phyloP scores from a whole-genome alignment of 2,329 filamentous ascomycete genomes.

The Aspergillus eucalypticola region DNA sequence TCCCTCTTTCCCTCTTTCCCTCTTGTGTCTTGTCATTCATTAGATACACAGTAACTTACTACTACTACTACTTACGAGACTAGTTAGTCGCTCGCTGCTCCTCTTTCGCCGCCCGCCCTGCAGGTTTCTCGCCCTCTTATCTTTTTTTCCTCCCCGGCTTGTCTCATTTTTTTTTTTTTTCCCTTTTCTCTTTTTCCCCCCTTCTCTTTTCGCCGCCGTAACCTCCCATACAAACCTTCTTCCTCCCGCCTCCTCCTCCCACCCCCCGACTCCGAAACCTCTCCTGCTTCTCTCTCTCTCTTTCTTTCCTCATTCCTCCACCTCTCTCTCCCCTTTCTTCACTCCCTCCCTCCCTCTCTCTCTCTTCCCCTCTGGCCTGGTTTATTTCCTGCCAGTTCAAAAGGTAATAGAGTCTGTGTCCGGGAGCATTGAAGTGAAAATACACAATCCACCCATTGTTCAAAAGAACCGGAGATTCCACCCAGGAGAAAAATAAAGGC shows the following conservation, averaged over 20 bases:
- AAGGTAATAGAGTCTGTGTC: not conserved
- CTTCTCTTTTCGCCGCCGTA: constrained; percentile 7
- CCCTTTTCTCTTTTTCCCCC: constrained; percentile 23
- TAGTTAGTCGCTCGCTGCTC: too few species aligned
- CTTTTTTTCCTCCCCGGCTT: constrained; percentile 8
- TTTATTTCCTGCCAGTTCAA: constrained; percentile 17
- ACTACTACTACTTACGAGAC: too few species aligned
- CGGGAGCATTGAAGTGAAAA: constrained; percentile 7
- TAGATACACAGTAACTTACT: too few species aligned
- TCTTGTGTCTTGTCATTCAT: not conserved
- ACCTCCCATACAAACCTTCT: constrained; percentile 4
- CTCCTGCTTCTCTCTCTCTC: constrained; percentile 14
- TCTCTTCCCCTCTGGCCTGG: constrained; percentile 14
- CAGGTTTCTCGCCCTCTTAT: constrained; percentile 12
- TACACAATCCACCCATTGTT: not conserved
- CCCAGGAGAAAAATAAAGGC: constrained; percentile 3
- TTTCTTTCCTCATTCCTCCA: constrained; percentile 6
- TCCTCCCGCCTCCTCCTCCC: constrained; percentile 9
- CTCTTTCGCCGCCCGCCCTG: constrained; percentile 13
- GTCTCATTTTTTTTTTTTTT: constrained; percentile 25
- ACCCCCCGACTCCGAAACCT: constrained; percentile 6
- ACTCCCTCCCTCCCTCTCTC: constrained; percentile 9
- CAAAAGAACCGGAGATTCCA: constrained; percentile 9
- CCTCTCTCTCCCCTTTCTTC: constrained; percentile 6
- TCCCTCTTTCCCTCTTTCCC: constrained; percentile 27